phyloP scores from a whole-genome alignment of 169 alveolate genomes.

The Plasmodium adleri region DNA sequence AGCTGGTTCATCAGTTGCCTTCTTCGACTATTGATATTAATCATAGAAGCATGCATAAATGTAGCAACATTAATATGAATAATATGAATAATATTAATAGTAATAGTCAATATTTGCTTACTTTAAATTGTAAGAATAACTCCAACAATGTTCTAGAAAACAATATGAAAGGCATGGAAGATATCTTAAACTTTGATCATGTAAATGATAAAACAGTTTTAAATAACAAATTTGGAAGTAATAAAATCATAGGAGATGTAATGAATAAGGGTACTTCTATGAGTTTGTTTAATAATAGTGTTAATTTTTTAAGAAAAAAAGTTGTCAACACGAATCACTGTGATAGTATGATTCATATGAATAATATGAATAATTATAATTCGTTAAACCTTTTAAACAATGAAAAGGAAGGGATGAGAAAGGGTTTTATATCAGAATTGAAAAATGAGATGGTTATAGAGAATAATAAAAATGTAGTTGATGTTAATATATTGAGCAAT shows the following conservation, averaged over 20 bases:
- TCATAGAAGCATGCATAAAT: not conserved
- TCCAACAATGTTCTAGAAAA: not conserved
- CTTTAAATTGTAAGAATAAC: not conserved
- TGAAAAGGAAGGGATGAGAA: not conserved
- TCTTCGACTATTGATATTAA: not conserved
- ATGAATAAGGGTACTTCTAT: not conserved
- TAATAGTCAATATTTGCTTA: not conserved
- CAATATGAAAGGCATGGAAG: conserved; percentile 5
- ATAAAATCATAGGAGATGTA: too few species aligned
- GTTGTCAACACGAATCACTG: not conserved
- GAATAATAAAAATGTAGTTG: not conserved
- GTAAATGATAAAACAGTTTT: too few species aligned
- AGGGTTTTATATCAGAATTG: not conserved
- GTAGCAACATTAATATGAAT: conserved; percentile 11
- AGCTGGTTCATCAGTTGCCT: not conserved
- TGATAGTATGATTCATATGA: not conserved
- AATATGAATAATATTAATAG: not conserved
- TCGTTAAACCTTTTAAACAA: not conserved
- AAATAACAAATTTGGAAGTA: too few species aligned
- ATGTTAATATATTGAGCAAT: not conserved
- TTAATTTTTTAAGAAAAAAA: conserved; percentile 5
- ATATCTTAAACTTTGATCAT: not conserved
- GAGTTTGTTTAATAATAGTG: not conserved
- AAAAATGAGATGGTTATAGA: not conserved
- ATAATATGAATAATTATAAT: not conserved